Evolutionary conservation across 2,329 filamentous ascomycete genomes (phyloP).

Genomic region (Fusarium sp.): DNA sequence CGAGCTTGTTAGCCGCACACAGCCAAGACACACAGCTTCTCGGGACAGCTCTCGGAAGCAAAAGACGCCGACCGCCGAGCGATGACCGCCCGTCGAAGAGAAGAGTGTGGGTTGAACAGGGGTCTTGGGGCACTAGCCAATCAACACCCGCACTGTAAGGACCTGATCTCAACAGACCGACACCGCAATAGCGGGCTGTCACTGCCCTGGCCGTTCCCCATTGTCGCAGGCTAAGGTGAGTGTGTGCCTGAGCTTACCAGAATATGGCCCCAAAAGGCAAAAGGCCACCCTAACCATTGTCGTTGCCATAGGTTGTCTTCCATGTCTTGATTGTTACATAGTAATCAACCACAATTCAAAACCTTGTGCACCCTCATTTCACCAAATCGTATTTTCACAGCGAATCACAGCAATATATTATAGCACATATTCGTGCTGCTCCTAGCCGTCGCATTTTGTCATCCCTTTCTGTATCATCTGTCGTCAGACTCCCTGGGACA

Average conservation of each 20-base stretch:
- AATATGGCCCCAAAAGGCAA: conserved; percentile 31
- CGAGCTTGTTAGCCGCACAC: conserved; percentile 35
- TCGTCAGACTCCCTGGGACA: conserved; percentile 22
- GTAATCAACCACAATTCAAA: conserved; percentile 23
- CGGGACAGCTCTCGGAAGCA: conserved; percentile 25
- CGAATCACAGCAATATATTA: not conserved
- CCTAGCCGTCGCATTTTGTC: not conserved
- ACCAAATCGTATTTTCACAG: not conserved
- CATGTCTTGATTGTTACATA: conserved; percentile 2
- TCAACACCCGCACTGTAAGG: not conserved
- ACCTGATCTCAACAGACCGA: not conserved
- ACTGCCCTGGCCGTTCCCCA: not conserved
- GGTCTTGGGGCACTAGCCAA: conserved; percentile 12
- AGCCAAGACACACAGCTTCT: conserved; percentile 29
- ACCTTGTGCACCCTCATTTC: conserved; percentile 7
- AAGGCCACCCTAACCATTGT: conserved; percentile 40
- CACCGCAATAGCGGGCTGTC: conserved; percentile 31
- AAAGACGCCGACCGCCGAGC: conserved; percentile 36
- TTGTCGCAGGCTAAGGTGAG: conserved; percentile 14
- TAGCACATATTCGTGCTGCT: not conserved
- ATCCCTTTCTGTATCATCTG: not conserved
- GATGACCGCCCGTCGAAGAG: not conserved
- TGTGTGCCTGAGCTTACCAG: conserved; percentile 27
- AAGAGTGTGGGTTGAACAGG: not conserved
- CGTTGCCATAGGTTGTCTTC: not conserved